Evolutionary conservation across 1,284 basidiomycete species (phyloP).

Genomic region (Bjerkandera adusta): DNA sequence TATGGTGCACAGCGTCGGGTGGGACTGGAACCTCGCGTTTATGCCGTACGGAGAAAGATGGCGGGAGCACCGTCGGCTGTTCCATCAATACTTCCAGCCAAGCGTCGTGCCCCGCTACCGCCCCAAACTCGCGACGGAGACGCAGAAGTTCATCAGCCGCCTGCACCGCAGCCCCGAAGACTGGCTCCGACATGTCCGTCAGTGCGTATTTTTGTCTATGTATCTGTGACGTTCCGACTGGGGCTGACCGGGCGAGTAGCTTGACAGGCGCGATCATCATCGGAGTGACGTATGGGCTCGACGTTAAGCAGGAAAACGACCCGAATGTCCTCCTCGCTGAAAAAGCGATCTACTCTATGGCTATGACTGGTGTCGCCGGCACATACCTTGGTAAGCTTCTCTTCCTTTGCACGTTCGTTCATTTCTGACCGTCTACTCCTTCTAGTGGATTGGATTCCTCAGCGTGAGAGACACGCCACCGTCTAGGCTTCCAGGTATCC

Average conservation of each 20-base stretch:
- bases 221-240: neutral
- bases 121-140: constrained; percentile 3
- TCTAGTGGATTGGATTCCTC: constrained; percentile 2
- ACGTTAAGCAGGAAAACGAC: constrained; percentile 23
- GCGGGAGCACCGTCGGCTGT: constrained; percentile 24
- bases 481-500: neutral
- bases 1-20: constrained; percentile 20
- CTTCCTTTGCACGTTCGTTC: neutral
- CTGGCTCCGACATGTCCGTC: constrained; percentile 7
- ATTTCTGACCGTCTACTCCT: too few species aligned
- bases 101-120: constrained; percentile 13
- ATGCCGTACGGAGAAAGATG: constrained; percentile 33
- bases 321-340: constrained; percentile 25
- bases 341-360: constrained; percentile 18
- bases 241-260: constrained; percentile 11
- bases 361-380: constrained; percentile 4
- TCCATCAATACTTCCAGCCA: constrained; percentile 19
- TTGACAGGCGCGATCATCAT: constrained; percentile 30
- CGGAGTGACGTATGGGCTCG: constrained; percentile 29
- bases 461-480: neutral
- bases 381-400: constrained; percentile 3
- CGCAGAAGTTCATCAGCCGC: constrained; percentile 5
- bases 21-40: constrained; percentile 30
- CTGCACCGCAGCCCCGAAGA: neutral
- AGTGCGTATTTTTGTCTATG: constrained; percentile 1